phyloP scores from a whole-genome alignment of 2,329 filamentous ascomycete genomes.

The Cladophialophora psammophila region DNA sequence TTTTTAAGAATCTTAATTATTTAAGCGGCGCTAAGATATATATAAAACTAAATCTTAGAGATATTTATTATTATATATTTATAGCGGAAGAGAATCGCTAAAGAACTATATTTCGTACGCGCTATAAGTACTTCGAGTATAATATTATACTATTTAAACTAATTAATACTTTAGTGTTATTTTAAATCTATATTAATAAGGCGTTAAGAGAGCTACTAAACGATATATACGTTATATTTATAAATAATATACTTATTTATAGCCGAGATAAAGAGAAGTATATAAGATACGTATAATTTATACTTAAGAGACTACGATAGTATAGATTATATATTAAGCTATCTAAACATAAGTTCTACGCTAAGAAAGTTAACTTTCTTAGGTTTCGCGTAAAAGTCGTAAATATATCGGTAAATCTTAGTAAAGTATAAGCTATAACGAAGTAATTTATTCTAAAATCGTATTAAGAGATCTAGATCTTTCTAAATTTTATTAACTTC shows the following conservation, averaged over 20 bases:
- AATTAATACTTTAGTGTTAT: not conserved
- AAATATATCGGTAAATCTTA: not conserved
- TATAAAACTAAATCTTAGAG: constrained; percentile 41
- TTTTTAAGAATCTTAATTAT: constrained; percentile 41
- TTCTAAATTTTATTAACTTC: not conserved
- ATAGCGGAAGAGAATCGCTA: constrained; percentile 41
- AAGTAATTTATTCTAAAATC: not conserved
- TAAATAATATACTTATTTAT: constrained; percentile 1
- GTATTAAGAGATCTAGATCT: not conserved
- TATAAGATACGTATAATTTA: not conserved
- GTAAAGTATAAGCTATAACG: not conserved
- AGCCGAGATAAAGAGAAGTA: not conserved
- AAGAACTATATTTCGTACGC: constrained; percentile 45
- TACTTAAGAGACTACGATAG: not conserved
- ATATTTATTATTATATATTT: not conserved
- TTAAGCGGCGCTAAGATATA: constrained; percentile 35
- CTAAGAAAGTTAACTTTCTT: not conserved
- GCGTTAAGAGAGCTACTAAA: not conserved
- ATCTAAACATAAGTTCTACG: not conserved
- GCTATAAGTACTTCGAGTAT: constrained; percentile 44
- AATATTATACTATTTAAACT: constrained; percentile 18
- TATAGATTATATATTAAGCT: not conserved
- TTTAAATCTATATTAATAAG: constrained; percentile 6
- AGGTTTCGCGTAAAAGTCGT: not conserved
- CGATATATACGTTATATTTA: not conserved